A percentile compares a stretch with the other conserved stretches of the same genome.
Evolutionary conservation across 1,284 basidiomycete genomes (phyloP).

Genomic region (Moniliophthora roreri): DNA sequence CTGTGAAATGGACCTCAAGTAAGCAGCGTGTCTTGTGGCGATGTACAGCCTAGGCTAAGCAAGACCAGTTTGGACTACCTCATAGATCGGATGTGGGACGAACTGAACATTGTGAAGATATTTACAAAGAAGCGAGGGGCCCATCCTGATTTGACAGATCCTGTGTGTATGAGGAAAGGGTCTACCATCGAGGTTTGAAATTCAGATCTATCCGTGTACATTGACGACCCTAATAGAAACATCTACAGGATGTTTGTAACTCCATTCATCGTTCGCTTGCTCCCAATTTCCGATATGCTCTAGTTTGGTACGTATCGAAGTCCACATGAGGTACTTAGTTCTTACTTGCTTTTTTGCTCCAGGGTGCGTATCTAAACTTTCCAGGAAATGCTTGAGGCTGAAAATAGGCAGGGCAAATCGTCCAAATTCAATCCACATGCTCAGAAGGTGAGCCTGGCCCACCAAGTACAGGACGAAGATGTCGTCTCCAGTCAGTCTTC

Average conservation of each 20-base stretch:
- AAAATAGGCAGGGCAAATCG: constrained; percentile 90
- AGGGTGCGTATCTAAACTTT: no score
- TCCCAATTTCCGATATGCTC: constrained; percentile 89
- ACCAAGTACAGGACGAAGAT: constrained; percentile 92
- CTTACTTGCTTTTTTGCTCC: no score
- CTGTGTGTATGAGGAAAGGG: constrained; percentile 90
- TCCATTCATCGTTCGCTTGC: constrained; percentile 89
- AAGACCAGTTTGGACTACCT: constrained; percentile 77
- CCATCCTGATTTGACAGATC: constrained; percentile 88
- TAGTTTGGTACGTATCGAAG: constrained; percentile 74
- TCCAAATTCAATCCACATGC: constrained; percentile 91
- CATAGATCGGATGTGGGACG: constrained; percentile 89
- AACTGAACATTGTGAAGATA: constrained; percentile 84
- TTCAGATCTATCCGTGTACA: background rate
- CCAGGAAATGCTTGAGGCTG: no score
- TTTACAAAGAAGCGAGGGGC: constrained; percentile 98
- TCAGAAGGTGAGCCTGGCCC: constrained; percentile 89
- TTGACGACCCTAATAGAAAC: background rate
- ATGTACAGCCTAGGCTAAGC: background rate
- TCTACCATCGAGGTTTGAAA: constrained; percentile 83
- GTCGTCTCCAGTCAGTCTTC: constrained; percentile 81
- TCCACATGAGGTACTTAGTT: constrained; percentile 6
- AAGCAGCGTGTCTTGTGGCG: constrained; percentile 28
- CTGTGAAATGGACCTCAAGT: constrained; percentile 91
- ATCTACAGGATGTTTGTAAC: constrained; percentile 76